Evolutionary conservation across 129 eudicot genomes (phyloP).

Genomic region (Gnaphalium uliginosum): DNA sequence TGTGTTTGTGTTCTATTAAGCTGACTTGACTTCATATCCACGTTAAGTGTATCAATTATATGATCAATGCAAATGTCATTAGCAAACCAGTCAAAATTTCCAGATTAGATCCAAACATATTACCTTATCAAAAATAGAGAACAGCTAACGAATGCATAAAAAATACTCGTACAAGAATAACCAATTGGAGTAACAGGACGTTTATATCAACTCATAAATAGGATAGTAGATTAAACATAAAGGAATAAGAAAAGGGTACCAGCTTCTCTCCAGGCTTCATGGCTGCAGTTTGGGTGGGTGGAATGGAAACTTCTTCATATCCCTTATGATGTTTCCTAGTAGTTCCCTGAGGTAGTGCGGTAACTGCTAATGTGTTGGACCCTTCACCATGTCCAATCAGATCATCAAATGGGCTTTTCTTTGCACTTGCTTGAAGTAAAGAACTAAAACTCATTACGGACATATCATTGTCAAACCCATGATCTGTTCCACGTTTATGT

Average conservation of each 20-base stretch:
- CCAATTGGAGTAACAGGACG: background rate
- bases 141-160: background rate
- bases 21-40: too few relatives aligned
- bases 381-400: slow-evolving; percentile 84
- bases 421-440: slow-evolving; percentile 93
- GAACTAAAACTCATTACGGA: slow-evolving; percentile 64
- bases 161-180: background rate
- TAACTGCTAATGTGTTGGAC: slow-evolving; percentile 48
- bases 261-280: slow-evolving; percentile 93
- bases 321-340: slow-evolving; percentile 88
- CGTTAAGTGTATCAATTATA: background rate
- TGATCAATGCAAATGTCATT: background rate
- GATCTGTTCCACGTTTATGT: slow-evolving; percentile 78
- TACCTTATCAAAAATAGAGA: background rate
- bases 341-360: slow-evolving; percentile 97
- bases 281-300: slow-evolving; percentile 85
- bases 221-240: background rate
- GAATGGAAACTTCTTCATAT: slow-evolving; percentile 95
- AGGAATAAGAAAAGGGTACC: slow-evolving; percentile 45
- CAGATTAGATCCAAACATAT: background rate
- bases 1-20: too few relatives aligned
- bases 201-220: background rate
- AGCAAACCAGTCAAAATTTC: background rate
- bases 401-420: slow-evolving; percentile 75
- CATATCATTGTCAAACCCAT: slow-evolving; percentile 65